A percentile compares a stretch with the other conserved stretches of the same genome.
Evolutionary conservation across 2,329 filamentous ascomycete species (phyloP).

Genomic region (Podosphaera xanthii): DNA sequence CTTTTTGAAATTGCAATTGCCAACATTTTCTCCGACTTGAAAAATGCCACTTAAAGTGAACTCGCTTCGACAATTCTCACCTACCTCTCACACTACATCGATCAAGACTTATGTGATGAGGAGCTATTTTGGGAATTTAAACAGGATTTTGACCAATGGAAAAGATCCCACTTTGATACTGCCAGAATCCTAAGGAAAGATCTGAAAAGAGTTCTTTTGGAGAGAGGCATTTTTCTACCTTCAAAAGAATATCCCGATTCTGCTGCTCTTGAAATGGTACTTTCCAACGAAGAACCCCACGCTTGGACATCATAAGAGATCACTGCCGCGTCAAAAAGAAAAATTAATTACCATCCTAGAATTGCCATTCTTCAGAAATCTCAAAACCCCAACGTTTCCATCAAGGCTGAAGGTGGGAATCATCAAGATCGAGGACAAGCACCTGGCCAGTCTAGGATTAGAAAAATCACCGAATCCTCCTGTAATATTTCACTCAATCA

Average conservation of each 20-base stretch:
- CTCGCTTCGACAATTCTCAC: too few species aligned
- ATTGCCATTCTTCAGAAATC: background rate
- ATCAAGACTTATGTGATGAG: too few species aligned
- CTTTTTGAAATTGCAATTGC: background rate
- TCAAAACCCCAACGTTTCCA: too few species aligned
- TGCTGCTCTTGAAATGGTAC: background rate
- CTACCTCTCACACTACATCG: too few species aligned
- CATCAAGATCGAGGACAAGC: background rate
- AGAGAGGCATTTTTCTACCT: background rate
- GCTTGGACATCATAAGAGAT: background rate
- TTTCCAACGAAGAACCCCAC: background rate
- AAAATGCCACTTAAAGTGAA: too few species aligned
- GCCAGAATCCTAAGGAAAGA: background rate
- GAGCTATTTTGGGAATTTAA: too few species aligned
- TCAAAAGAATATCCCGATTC: background rate
- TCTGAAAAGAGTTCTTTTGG: background rate
- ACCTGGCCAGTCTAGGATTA: background rate
- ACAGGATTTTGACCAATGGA: too few species aligned
- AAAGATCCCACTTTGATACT: background rate
- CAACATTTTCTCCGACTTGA: too few species aligned
- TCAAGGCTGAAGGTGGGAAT: background rate
- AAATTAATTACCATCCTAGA: background rate
- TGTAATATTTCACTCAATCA: background rate
- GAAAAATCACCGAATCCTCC: background rate
- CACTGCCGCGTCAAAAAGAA: background rate